Evolutionary conservation across 2,329 filamentous ascomycete genomes (phyloP).

Genomic region (Apiospora pterosperma): DNA sequence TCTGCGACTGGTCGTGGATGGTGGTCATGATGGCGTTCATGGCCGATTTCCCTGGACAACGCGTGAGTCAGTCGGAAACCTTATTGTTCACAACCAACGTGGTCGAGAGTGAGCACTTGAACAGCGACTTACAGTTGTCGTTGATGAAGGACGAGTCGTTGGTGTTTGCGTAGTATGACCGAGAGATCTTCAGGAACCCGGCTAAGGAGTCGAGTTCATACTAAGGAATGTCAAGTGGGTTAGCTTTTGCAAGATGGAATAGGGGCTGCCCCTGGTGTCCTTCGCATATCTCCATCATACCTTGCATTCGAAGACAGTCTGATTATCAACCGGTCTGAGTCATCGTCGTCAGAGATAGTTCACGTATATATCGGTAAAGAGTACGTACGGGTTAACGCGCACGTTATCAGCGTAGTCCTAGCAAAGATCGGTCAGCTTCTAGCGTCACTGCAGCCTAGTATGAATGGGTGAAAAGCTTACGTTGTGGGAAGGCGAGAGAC

Average conservation of each 20-base stretch:
- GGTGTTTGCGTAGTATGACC: background rate
- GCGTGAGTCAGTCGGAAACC: background rate
- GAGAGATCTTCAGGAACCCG: conserved; percentile 3
- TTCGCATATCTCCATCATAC: background rate
- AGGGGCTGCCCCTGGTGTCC: background rate
- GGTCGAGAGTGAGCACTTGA: background rate
- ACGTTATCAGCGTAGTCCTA: conserved; percentile 2
- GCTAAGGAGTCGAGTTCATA: conserved; percentile 4
- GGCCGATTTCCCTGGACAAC: background rate
- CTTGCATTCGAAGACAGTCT: conserved; percentile 7
- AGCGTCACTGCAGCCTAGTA: background rate
- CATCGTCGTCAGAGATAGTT: background rate
- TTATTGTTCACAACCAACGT: background rate
- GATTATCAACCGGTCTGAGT: background rate
- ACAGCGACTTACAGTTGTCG: background rate
- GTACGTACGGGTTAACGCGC: background rate
- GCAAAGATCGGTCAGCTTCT: background rate
- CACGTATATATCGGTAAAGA: fast-evolving
- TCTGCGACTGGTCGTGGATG: conserved; percentile 4
- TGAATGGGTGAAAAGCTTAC: background rate
- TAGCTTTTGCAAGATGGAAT: background rate
- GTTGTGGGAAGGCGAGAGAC: background rate
- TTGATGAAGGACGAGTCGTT: conserved; percentile 6
- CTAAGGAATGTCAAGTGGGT: background rate
- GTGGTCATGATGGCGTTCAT: background rate